Evolutionary conservation across 148 eudicot species (phyloP), one percentile per base, ranked within the genome.

Genomic region (Tetragonia tetragonoides): DNA sequence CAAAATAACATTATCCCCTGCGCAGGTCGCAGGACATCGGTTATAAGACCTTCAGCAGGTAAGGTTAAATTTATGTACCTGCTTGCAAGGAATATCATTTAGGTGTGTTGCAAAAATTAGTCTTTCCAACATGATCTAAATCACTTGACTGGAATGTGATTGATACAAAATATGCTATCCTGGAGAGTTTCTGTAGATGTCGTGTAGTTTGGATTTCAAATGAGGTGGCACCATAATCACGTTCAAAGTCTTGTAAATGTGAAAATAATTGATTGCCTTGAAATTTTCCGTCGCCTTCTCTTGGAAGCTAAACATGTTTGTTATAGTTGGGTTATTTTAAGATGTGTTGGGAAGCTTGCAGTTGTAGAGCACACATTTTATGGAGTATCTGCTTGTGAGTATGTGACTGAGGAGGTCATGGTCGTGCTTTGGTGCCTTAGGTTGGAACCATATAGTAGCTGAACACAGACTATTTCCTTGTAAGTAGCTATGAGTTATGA

Each of bases 1-100:
- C 70, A 64, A 62, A 47, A 28, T n/a, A 40, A 18, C 74, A 14
- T 56, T 62, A 60, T 39, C 7, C 38, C 20, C 53, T 42, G 41
- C 28, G 44, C 75, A 71, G 63, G 69, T 40, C 70, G 39, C 83
- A 37, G 64, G 57, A 57, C 66, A 46, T 56, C 63, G 53, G 66
- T 53, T 39, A 53, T 21, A 59, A 72, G 70, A 24, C 41, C 78
- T 56, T 44, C 74, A 46, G 56, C 79, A 80, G 79, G 79, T 75
- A 80, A 70, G 63, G 62, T 59, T 34, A 20, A 23, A 42, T 68
- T 21, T 66, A 20, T 67, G 61, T 20, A 16, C 78, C 74, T 80
- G 74, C 69, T 68, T 80, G 73, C 73, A 64, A 75, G 16, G 70
- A 24, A 28, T n/a, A 16, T 42, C n/a, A 64, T 49, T 47, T 62